Percentiles rank a stretch among this genome's conserved stretches.
These are phyloP conservation scores for Boletus rufocinnamomeus DNA, from an alignment of 768 basidiomycete genomes.

Conservation along the genomic window DNA sequence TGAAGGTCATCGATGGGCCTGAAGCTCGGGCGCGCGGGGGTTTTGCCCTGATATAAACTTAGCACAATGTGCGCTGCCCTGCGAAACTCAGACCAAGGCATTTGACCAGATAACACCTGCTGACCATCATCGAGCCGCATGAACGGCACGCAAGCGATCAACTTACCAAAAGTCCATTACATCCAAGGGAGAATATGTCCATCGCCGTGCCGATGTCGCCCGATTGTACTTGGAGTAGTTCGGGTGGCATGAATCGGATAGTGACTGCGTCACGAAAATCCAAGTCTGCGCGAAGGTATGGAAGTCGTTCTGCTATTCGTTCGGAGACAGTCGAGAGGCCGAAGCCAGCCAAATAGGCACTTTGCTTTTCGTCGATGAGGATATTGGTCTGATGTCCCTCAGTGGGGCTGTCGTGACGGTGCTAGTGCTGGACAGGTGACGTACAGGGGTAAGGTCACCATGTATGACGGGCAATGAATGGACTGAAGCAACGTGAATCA, in stretches of 20 bases:
- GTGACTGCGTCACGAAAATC: conserved; percentile 12
- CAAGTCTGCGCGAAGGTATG: conserved; percentile 13
- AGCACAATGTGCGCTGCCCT: conserved; percentile 7
- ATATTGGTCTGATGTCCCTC: conserved; percentile 13
- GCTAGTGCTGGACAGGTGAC: background rate
- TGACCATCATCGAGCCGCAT: background rate
- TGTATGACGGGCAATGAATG: conserved; percentile 20
- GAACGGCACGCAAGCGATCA: background rate
- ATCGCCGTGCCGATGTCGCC: background rate
- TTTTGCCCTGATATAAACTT: conserved; percentile 1
- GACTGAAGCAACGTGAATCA: background rate
- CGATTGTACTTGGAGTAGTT: conserved; percentile 8
- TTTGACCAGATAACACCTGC: conserved; percentile 16
- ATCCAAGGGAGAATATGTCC: conserved; percentile 19
- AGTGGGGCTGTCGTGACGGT: background rate
- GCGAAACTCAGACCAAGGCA: conserved; percentile 18
- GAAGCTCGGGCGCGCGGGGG: conserved; percentile 9
- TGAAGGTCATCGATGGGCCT: conserved; percentile 7
- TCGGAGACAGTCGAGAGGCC: conserved; percentile 16
- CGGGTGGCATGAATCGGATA: conserved; percentile 20
- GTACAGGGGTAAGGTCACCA: conserved; percentile 17
- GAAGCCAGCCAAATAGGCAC: conserved; percentile 14
- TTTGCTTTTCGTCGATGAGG: conserved; percentile 13
- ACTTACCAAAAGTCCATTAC: conserved; percentile 15
- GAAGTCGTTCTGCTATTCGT: conserved; percentile 13